Evolutionary conservation across 345 rosid genomes (phyloP).

Genomic region (Moricandia moricandioides): DNA sequence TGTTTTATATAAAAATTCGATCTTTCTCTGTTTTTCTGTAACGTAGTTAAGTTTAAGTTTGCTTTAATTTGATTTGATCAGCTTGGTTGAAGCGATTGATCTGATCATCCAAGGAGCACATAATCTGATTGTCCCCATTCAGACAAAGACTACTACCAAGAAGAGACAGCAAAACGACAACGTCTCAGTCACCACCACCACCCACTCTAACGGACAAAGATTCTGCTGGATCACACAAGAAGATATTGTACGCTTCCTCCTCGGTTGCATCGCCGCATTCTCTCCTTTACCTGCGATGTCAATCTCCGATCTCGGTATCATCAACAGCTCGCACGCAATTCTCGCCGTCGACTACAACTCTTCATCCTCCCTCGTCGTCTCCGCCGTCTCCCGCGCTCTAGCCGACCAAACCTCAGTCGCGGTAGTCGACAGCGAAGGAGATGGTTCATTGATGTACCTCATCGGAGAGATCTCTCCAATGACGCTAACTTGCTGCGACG

Average conservation of each 20-base stretch:
- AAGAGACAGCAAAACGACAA: constrained; percentile 41
- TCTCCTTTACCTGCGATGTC: constrained; percentile 67
- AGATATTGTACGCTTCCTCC: constrained; percentile 75
- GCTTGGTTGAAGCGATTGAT: constrained; percentile 80
- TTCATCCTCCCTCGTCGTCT: constrained; percentile 54
- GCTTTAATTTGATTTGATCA: constrained; percentile 26
- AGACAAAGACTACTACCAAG: constrained; percentile 41
- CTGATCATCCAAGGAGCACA: constrained; percentile 80
- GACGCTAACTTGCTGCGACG: constrained; percentile 62
- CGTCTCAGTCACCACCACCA: constrained; percentile 7
- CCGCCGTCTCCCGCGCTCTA: constrained; percentile 49
- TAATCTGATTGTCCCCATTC: constrained; percentile 76
- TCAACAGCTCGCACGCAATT: constrained; percentile 43
- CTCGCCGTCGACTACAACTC: constrained; percentile 60
- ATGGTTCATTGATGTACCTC: constrained; percentile 44
- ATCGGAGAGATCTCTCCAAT: constrained; percentile 81
- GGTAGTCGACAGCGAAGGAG: constrained; percentile 53
- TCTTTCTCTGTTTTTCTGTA: constrained; percentile 10
- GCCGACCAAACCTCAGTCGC: constrained; percentile 71
- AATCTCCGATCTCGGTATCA: constrained; percentile 59
- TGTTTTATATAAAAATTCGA: background rate
- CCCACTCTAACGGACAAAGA: constrained; percentile 61
- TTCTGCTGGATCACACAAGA: constrained; percentile 95
- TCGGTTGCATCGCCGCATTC: constrained; percentile 68
- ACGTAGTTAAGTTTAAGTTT: background rate